Base-by-base conservation (phyloP, 73 alveolate genomes). In the Urostyla sp. region DNA sequence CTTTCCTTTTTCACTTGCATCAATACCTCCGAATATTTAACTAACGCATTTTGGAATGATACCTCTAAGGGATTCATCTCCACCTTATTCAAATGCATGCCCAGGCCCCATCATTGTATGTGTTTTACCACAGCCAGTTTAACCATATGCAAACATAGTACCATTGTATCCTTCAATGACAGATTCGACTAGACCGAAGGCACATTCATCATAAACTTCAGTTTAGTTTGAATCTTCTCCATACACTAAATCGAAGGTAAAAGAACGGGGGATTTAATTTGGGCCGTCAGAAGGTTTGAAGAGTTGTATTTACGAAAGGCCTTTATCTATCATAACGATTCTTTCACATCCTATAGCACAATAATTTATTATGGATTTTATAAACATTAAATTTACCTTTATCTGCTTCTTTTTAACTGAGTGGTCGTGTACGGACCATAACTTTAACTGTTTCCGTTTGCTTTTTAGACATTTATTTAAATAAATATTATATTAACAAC, bases 101-200 rank as follows among this genome's bases (percentile, higher is more conserved):
- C 78, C 55, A 5, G 90, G 90, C 0, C 94, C 94, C 88, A 87
- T 88, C 92, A 90, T 90, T 0, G 92, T 87, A 55, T 87, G 88
- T 13, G 96, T 90, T 74, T 90, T 90, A 0, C 94, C 96, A 35
- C 92, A 85, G 0, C 94, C 94, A 52, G 98, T 91, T 49, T 91
- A 87, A 6, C 98, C 98, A 57, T 94, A 94, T 1, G 97, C 97
- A 78, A 94, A 94, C 53, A 94, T 94, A 18, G 98, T 94, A 10
- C 97, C 94, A 75, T 92, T 92, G 60, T 92, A 92, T 21, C 98
- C 98, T 54, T 91, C 93, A 21, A 92, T 58, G 50, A 90, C 91
- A 49, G 85, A 72, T 56, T 90, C 90, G 3, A 92, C 90, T 16
- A 92, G 67, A 32, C 95, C 85, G 53, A 84, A 88, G 5, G 92